Evolutionary conservation across 495 filamentous ascomycete species (phyloP), one percentile per base, ranked within the genome.

Genomic region (Penicillium canariense): DNA sequence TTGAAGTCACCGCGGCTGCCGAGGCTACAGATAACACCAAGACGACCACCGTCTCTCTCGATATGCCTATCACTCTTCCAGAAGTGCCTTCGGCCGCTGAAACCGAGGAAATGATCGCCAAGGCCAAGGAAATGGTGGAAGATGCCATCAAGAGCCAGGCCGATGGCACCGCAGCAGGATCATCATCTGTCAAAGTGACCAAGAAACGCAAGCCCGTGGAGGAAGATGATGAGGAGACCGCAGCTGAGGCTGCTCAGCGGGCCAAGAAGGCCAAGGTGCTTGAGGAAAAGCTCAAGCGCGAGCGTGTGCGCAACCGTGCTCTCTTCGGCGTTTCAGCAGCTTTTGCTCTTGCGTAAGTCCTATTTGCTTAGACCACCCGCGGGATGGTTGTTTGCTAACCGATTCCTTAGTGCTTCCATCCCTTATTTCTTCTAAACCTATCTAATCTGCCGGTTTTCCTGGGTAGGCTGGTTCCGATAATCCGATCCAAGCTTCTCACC

Each of bases 51-150:
- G 81, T 96, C 34, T 86, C 86, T 52, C 77, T 96, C 10, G 89
- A 96, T 61, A 72, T 88, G 71, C 87, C 89, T 10, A 77, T 86
- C 11, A 78, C 76, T 11, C 74, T 79, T 10, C 84, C 86, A 14
- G 84, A 91, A 34, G 71, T 89, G 9, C 88, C 89, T 0, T 78
- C 87, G 9, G 81, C 87, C 3, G 88, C 88, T 35, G 85, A 88
- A 47, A 84, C 91, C 0, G 77, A 88, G 50, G 79, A 85, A 28
- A 88, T 97, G 87, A 85, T 97, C 40, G 86, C 83, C 42, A 81
- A 88, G 68, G 94, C 94, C 6, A 90, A 87, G 68, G 84, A 84
- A 58, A 96, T 97, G 90, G 94, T 97, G 5, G 82, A 87, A 47
- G 88, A 88, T 49, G 91, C 89, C 36, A 78, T 77, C 42, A 83